Evolutionary conservation across 2,329 filamentous ascomycete genomes (phyloP).

Genomic region (Cercospora sp.): DNA sequence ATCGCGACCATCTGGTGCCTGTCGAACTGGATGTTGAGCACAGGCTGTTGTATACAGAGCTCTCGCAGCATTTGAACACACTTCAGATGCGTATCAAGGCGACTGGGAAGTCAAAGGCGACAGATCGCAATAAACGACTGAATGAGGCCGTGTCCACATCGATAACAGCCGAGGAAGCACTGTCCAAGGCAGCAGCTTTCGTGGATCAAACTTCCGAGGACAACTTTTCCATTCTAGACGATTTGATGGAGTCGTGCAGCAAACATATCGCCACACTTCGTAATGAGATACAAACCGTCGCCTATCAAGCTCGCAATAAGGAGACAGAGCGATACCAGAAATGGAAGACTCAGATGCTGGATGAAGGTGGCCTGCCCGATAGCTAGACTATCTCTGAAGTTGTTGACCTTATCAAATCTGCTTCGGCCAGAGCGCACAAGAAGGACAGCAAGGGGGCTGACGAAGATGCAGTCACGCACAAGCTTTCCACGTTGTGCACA

Average conservation of each 20-base stretch:
- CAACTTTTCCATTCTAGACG: constrained; percentile 16
- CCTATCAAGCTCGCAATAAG: constrained; percentile 4
- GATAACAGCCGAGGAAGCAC: constrained; percentile 53
- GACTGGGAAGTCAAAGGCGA: constrained; percentile 39
- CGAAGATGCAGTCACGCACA: constrained; percentile 23
- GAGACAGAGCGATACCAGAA: constrained; percentile 20
- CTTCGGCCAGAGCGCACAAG: background rate
- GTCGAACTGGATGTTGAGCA: constrained; percentile 52
- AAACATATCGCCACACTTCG: constrained; percentile 11
- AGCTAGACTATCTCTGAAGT: constrained; percentile 35
- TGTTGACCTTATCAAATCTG: constrained; percentile 5
- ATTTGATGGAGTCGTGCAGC: constrained; percentile 18
- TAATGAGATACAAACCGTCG: background rate
- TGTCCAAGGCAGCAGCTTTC: constrained; percentile 51
- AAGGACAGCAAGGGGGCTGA: background rate
- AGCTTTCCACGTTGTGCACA: constrained; percentile 20
- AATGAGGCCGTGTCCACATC: constrained; percentile 51
- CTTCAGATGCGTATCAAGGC: constrained; percentile 52
- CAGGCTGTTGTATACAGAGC: constrained; percentile 55
- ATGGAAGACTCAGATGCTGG: constrained; percentile 27
- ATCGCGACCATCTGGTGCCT: constrained; percentile 47
- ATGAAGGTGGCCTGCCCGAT: constrained; percentile 31
- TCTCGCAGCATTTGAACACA: constrained; percentile 56
- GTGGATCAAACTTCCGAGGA: constrained; percentile 13
- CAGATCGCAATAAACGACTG: constrained; percentile 45